Percentiles rank a stretch among this genome's conserved stretches.
These are phyloP conservation scores for Paramecium octaurelia DNA, from an alignment of 73 alveolate species.

Conservation along the genomic window DNA sequence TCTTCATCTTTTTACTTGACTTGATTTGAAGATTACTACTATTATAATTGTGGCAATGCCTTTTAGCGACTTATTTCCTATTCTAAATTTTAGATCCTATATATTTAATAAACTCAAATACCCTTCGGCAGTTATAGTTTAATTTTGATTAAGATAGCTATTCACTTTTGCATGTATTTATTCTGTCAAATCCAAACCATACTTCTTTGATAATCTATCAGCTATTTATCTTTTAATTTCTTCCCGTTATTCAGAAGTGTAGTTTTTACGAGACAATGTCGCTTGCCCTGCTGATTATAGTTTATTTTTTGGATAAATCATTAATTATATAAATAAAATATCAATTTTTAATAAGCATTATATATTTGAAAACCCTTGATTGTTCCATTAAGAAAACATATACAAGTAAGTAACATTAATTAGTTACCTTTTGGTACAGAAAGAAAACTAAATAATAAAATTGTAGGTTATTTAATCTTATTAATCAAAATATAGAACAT, in stretches of 20 bases:
- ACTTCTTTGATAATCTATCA: constrained; percentile 54
- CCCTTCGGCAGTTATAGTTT: constrained; percentile 61
- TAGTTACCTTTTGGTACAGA: background rate
- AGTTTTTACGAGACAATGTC: background rate
- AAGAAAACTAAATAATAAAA: background rate
- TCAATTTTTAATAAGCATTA: background rate
- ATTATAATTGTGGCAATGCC: background rate
- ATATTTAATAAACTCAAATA: background rate
- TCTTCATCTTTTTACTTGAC: constrained; percentile 45
- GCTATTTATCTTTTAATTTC: constrained; percentile 46
- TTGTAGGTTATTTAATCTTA: background rate
- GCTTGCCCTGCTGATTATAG: constrained; percentile 21
- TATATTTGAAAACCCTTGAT: background rate
- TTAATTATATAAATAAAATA: background rate
- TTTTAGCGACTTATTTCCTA: constrained; percentile 43
- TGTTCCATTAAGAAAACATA: background rate
- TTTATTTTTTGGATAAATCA: constrained; percentile 52
- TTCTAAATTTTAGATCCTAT: constrained; percentile 49
- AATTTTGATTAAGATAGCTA: constrained; percentile 43
- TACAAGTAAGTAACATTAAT: background rate
- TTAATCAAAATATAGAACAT: too few species aligned
- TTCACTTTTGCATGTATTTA: constrained; percentile 39
- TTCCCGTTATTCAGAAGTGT: constrained; percentile 38
- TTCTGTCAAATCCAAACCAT: constrained; percentile 56
- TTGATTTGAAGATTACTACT: constrained; percentile 22